Base-by-base conservation (phyloP, 352 stramenopile species). In the Phytophthora palmivora region DNA sequence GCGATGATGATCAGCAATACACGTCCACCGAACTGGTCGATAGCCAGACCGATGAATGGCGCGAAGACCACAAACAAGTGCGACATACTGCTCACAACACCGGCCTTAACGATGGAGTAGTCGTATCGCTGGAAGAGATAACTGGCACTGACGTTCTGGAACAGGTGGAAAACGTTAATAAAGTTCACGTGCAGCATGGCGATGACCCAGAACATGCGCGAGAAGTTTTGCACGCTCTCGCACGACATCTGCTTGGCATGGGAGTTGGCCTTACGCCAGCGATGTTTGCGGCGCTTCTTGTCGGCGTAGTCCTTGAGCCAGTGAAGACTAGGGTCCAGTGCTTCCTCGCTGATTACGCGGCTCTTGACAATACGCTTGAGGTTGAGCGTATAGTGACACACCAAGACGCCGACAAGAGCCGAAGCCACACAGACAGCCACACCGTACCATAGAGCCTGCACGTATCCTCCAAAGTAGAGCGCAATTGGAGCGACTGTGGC, bases 91-190 rank as follows among this genome's bases (percentile, higher is more conserved):
- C 86, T 95, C 19, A 96, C 70, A 4, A 94, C 58, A 2, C 91
- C 91, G 12, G 88, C 89, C 63, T 97, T 88, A 42, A 96, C 84
- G 22, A 94, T 75, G 12, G 84, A 95, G 45, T 88, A 95, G 47
- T 87, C 72, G 58, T 96, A 96, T 2, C 80, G 82, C 67, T 96
- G 80, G 58, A 82, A 91, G n/a, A 97, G 52, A 30, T 85, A 97
- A 53, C 86, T 92, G 51, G 83, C 90, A 53, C 80, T 92, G 44
- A 96, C 89, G 66, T 97, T 97, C 63, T 96, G 87, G 72, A 97
- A 97, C 24, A 97, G 68, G 52, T 97, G 91, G 65, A 97, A 97
- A 7, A 96, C 86, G 44, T 94, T 94, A 53, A 96, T 88, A 54
- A 96, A 96, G 56, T 92, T 81, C 0, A 95, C 87, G 74, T 97